These are phyloP conservation scores for Penicillium paradoxum DNA, from an alignment of 495 filamentous ascomycete genomes.

Conservation along the genomic window DNA sequence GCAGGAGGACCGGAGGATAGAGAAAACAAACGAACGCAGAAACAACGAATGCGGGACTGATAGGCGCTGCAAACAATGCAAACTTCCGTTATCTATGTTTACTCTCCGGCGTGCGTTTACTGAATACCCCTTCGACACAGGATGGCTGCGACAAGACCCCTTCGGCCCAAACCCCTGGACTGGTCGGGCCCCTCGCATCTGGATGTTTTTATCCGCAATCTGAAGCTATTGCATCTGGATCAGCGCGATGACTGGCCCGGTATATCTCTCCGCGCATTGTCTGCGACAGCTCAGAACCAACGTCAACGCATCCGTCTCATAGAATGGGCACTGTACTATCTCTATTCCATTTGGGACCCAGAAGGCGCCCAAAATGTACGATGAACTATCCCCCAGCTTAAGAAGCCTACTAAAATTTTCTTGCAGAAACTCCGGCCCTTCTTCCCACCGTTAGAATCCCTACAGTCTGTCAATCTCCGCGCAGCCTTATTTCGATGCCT, in stretches of 20 bases:
- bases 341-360: slow-evolving; percentile 78
- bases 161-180: slow-evolving; percentile 32
- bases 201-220: slow-evolving; percentile 71
- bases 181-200: slow-evolving; percentile 48
- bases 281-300: slow-evolving; percentile 64
- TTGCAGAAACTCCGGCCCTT: slow-evolving; percentile 78
- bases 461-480: slow-evolving; percentile 84
- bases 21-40: slow-evolving; percentile 8
- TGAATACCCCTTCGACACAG: slow-evolving; percentile 13
- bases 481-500: slow-evolving; percentile 75
- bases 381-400: not conserved
- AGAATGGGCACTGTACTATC: slow-evolving; percentile 79
- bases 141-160: slow-evolving; percentile 32
- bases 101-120: slow-evolving; percentile 14
- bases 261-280: slow-evolving; percentile 60
- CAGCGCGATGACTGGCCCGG: slow-evolving; percentile 69
- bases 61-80: slow-evolving; percentile 28
- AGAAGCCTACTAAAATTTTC: slow-evolving; percentile 2
- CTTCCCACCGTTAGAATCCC: slow-evolving; percentile 79
- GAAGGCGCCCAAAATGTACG: slow-evolving; percentile 64
- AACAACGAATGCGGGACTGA: slow-evolving; percentile 3
- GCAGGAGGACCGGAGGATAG: slow-evolving; percentile 6
- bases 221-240: slow-evolving; percentile 75
- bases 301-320: slow-evolving; percentile 71
- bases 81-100: slow-evolving; percentile 29